Percentiles rank a stretch among this genome's conserved stretches.
Conservation (phyloP, 192 early-diverging fungal species). For the Allomyces macrogynus region DNA sequence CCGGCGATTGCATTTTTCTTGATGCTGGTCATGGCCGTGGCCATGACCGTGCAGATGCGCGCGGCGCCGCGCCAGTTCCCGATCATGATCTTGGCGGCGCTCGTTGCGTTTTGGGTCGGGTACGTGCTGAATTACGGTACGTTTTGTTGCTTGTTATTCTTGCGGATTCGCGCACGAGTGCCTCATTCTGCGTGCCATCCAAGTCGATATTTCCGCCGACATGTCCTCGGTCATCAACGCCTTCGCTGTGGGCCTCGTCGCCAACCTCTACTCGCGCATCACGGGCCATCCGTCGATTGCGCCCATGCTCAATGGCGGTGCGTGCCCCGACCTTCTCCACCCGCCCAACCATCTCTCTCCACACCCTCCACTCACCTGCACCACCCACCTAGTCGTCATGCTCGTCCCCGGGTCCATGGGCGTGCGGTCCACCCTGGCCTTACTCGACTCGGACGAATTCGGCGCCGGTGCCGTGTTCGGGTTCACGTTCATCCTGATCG, state of each 20-base stretch:
- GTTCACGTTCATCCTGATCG: neutral
- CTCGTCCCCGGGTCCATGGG: neutral
- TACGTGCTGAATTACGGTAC: neutral
- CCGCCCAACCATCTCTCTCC: too few species aligned
- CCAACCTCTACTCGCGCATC: neutral
- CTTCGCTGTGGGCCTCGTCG: neutral
- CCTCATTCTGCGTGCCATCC: too few species aligned
- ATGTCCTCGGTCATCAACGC: neutral
- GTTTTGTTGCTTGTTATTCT: too few species aligned
- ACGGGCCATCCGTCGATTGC: neutral
- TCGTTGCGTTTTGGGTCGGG: neutral
- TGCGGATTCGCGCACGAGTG: too few species aligned
- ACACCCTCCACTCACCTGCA: neutral
- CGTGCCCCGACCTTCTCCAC: neutral
- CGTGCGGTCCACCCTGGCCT: neutral
- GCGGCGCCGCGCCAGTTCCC: neutral
- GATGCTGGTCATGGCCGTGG: neutral
- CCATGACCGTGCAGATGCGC: neutral
- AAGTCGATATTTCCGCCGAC: neutral
- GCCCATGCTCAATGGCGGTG: neutral
- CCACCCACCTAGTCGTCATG: neutral
- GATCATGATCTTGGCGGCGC: neutral
- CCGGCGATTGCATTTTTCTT: neutral
- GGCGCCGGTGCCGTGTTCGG: neutral
- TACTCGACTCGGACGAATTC: neutral